Conservation (phyloP, 768 basidiomycete species). For the Russula compacta region DNA sequence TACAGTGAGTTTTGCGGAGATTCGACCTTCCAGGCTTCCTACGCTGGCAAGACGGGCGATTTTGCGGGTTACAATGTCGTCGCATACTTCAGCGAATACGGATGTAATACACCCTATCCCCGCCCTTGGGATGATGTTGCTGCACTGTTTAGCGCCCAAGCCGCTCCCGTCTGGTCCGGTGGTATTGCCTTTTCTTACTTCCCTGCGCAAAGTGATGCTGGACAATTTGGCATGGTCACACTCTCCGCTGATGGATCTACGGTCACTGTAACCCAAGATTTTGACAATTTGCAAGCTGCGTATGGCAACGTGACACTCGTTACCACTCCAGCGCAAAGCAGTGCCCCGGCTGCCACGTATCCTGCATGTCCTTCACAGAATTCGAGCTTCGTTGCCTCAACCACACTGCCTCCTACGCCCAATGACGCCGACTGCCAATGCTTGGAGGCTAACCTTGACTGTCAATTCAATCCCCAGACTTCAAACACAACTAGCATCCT, state of each 20-base stretch:
- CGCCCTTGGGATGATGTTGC: conserved; percentile 75
- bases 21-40: conserved; percentile 46
- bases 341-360: conserved; percentile 42
- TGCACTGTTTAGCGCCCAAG: conserved; percentile 61
- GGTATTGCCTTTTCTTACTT: conserved; percentile 88
- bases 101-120: conserved; percentile 53
- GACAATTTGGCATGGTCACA: conserved; percentile 80
- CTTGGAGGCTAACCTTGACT: conserved; percentile 56
- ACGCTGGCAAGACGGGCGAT: conserved; percentile 43
- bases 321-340: conserved; percentile 51
- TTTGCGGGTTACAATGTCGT: conserved; percentile 64
- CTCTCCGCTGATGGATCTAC: conserved; percentile 56
- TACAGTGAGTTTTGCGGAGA: conserved; percentile 76
- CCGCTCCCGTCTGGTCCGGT: conserved; percentile 79
- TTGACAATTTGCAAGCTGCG: conserved; percentile 50
- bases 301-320: conserved; percentile 49
- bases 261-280: conserved; percentile 63
- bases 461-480: conserved; percentile 59
- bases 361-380: conserved; percentile 42
- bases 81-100: conserved; percentile 88
- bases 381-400: conserved; percentile 53
- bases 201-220: conserved; percentile 61
- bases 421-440: conserved; percentile 75
- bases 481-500: conserved; percentile 51
- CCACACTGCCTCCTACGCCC: conserved; percentile 74